phyloP scores from a whole-genome alignment of 768 basidiomycete species.

The Stropharia rugosoannulata region DNA sequence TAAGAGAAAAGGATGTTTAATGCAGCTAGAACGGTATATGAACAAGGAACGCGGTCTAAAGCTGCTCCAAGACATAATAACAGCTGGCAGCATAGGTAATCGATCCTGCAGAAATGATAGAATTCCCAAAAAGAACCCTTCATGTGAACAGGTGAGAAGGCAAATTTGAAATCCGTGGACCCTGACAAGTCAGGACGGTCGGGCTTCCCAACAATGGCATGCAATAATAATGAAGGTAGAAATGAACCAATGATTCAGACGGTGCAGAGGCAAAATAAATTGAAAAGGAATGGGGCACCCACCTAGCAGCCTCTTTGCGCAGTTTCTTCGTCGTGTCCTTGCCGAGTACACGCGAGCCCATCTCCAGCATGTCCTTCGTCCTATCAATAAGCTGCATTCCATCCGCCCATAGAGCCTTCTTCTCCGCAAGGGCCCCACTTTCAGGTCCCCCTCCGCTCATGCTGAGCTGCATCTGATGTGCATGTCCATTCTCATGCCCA shows the following conservation, averaged over 20 bases:
- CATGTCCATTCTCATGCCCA: conserved; percentile 9
- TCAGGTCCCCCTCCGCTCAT: conserved; percentile 7
- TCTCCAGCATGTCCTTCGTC: conserved; percentile 25
- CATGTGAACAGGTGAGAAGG: background rate
- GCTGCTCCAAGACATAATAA: too few species aligned
- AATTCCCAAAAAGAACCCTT: too few species aligned
- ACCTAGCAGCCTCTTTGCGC: conserved; percentile 27
- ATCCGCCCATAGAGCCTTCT: conserved; percentile 20
- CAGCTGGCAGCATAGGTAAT: too few species aligned
- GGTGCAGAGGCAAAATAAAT: background rate
- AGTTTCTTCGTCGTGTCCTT: conserved; percentile 24
- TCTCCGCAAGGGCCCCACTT: conserved; percentile 19
- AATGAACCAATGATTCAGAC: background rate
- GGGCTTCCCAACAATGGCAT: too few species aligned
- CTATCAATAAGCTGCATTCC: conserved; percentile 20
- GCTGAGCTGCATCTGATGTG: background rate
- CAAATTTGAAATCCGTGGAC: too few species aligned
- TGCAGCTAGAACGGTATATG: too few species aligned
- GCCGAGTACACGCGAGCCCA: conserved; percentile 18
- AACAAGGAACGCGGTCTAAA: too few species aligned
- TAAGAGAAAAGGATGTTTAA: too few species aligned
- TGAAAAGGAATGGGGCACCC: conserved; percentile 1
- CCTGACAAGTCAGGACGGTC: too few species aligned
- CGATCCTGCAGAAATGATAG: too few species aligned
- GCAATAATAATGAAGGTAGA: too few species aligned